Evolutionary conservation across 306 rosid species (phyloP).

Genomic region (Ochetophila trinervis): DNA sequence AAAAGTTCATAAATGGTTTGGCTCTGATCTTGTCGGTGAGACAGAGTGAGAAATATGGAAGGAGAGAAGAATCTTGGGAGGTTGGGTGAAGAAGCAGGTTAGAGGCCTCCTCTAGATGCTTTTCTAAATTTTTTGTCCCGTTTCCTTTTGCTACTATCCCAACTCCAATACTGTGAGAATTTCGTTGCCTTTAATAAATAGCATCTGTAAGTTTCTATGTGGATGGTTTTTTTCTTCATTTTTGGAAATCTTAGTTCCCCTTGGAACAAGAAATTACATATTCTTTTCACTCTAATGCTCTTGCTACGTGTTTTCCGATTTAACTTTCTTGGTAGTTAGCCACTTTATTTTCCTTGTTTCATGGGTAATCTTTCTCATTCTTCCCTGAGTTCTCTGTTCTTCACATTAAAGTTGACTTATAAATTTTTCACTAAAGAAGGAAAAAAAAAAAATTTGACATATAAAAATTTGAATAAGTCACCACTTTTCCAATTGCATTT

Average conservation of each 20-base stretch:
- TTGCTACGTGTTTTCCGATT: no score
- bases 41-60: neutral
- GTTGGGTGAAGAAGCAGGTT: conserved; percentile 1
- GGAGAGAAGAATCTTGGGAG: neutral
- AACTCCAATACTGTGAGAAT: neutral
- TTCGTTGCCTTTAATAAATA: conserved; percentile 3
- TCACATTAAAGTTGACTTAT: no score
- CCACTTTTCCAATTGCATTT: no score
- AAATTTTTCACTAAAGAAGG: no score
- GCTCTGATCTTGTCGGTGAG: conserved; percentile 2
- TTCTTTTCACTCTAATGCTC: neutral
- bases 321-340: no score
- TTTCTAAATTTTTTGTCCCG: neutral
- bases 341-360: no score
- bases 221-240: conserved; percentile 12
- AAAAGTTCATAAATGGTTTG: neutral
- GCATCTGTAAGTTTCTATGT: neutral
- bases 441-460: no score
- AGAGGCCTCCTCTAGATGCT: conserved; percentile 1
- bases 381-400: no score
- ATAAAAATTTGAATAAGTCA: no score
- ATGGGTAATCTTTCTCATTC: no score
- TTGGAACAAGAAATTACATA: neutral
- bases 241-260: neutral
- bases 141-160: conserved; percentile 1